phyloP scores from a whole-genome alignment of 306 rosid genomes.

The Vigna trinervia region DNA sequence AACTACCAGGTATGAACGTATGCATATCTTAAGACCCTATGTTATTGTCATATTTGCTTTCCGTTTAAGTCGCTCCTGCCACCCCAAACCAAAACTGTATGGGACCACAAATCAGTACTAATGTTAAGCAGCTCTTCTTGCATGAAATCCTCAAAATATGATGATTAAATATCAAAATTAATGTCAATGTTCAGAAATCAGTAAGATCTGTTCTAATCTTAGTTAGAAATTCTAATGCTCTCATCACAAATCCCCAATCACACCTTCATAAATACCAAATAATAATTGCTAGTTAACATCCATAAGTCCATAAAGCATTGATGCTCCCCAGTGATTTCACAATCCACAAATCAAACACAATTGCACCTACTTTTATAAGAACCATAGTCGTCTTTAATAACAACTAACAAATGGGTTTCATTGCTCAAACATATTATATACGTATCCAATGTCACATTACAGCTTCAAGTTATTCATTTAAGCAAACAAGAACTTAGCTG shows the following conservation, averaged over 20 bases:
- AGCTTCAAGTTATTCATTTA: constrained; percentile 15
- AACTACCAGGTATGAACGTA: not conserved
- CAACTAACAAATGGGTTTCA: not conserved
- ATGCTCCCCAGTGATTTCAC: constrained; percentile 34
- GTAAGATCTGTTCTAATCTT: constrained; percentile 11
- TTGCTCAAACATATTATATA: not conserved
- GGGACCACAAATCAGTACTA: not conserved
- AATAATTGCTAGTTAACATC: not conserved
- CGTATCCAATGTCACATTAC: not conserved
- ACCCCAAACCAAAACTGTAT: not conserved
- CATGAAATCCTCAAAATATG: constrained; percentile 29
- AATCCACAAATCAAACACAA: constrained; percentile 28
- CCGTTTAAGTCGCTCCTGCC: not conserved
- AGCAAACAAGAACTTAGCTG: constrained; percentile 1
- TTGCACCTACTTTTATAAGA: not conserved
- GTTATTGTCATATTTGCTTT: constrained; percentile 12
- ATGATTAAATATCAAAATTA: constrained; percentile 1
- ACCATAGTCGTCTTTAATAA: constrained; percentile 18
- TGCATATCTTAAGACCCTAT: not conserved
- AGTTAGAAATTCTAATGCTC: constrained; percentile 18
- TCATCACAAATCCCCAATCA: not conserved
- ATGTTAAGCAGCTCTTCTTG: constrained; percentile 13
- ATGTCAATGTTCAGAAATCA: not conserved
- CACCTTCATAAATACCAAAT: not conserved
- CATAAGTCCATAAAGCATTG: constrained; percentile 19